Conservation (phyloP, 169 alveolate genomes). For the Plasmodium inui region DNA sequence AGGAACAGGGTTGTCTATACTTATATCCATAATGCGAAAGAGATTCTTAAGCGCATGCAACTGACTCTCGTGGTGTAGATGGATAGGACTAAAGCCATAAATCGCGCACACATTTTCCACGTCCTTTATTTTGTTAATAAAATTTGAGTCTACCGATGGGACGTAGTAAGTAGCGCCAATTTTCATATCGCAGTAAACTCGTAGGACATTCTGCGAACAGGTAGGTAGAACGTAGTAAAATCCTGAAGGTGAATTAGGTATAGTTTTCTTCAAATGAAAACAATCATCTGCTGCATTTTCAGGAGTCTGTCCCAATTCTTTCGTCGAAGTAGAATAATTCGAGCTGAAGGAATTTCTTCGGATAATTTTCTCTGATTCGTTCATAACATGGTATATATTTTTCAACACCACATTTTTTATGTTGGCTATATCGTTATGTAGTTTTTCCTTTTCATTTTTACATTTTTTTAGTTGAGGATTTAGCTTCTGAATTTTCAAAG, state of each 20-base stretch:
- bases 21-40: conserved; percentile 65
- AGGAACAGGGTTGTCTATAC: conserved; percentile 77
- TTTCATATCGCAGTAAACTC: conserved; percentile 91
- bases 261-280: conserved; percentile 83
- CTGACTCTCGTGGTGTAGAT: conserved; percentile 69
- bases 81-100: conserved; percentile 78
- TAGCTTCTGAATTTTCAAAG: conserved; percentile 55
- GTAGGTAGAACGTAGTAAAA: conserved; percentile 89
- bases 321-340: conserved; percentile 70
- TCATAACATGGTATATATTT: conserved; percentile 49
- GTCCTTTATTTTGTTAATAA: conserved; percentile 63
- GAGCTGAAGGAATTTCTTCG: conserved; percentile 15
- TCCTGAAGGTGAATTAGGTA: conserved; percentile 89
- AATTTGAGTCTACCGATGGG: conserved; percentile 61
- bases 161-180: conserved; percentile 89
- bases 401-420: conserved; percentile 64
- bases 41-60: conserved; percentile 31
- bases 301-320: conserved; percentile 78
- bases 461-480: conserved; percentile 67
- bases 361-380: conserved; percentile 59
- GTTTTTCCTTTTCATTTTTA: conserved; percentile 48
- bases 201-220: conserved; percentile 84
- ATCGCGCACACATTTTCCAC: conserved; percentile 72
- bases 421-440: conserved; percentile 46
- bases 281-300: conserved; percentile 88